Evolutionary conservation across 2,329 filamentous ascomycete genomes (phyloP), one percentile per base, ranked within the genome.

Genomic region (Penicillium psychrosexuale): DNA sequence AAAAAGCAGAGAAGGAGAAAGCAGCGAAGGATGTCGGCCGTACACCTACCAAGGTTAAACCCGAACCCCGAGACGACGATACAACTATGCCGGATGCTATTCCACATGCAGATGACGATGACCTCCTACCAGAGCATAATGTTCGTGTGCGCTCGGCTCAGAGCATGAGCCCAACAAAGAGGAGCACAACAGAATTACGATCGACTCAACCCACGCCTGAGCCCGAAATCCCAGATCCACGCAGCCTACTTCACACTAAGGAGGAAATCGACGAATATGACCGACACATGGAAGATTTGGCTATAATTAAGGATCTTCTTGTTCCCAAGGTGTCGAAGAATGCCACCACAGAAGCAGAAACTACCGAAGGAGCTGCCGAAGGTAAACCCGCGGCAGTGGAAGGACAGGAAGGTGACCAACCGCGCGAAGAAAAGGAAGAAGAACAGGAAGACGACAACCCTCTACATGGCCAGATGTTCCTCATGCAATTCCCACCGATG

Each of bases 401-500:
- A 36, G 52, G 60, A 61, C 49, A 61, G 33, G 52, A 48, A 12
- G 51, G 61, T 22, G 34, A 58, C n/a, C 58, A 56, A 37, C 48
- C 58, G 8, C 59, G 52, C 19, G 53, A 60, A 31, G 57, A 60
- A 9, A 56, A 63, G 13, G 56, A 63, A 45, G 64, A 61, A 11
- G 51, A 58, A n/a, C 13, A 34, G 13, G 61, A 62, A 31, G 58
- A 64, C 24, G 56, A 67, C 19, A 60, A 59, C n/a, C 69, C 75
- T 39, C 75, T 78, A 17, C 72, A 80, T 34, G 80, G 84, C 51
- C 79, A 81, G 54, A 76, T 84, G 50, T 86, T 86, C 66, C 75
- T 86, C 48, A 82, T 87, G 68, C 84, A 87, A 68, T 81, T 87
- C 63, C 84, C 84, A 12, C 83, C 84, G 0, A 77, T 84, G 55